A percentile compares a stretch with the other conserved stretches of the same genome.
These are phyloP conservation scores for Phaseolus coccineus DNA, from an alignment of 331 rosid species.

Conservation along the genomic window DNA sequence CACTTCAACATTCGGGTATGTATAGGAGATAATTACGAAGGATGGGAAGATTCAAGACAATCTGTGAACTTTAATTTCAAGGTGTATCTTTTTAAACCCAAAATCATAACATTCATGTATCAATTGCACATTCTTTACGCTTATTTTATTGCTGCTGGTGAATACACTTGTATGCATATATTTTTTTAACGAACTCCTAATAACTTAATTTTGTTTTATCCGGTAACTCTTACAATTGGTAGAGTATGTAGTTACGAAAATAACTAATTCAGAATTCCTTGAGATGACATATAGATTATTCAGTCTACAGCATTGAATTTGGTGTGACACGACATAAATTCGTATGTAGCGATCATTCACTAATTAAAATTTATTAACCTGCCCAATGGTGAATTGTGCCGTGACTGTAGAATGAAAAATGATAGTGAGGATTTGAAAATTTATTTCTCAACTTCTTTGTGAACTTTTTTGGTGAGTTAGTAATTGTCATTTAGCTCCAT, in stretches of 20 bases:
- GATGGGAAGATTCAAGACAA: constrained; percentile 15
- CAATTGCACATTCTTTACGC: not conserved
- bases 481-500: not conserved
- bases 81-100: not conserved
- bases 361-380: not conserved
- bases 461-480: not conserved
- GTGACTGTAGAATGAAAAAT: not conserved
- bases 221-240: not conserved
- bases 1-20: constrained; percentile 75
- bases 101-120: constrained; percentile 12
- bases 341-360: not conserved
- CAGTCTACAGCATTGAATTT: not conserved
- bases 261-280: not conserved
- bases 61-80: constrained; percentile 11
- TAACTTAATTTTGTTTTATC: not conserved
- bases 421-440: not conserved
- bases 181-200: not conserved
- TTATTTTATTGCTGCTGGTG: constrained; percentile 14
- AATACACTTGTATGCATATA: not conserved
- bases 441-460: not conserved
- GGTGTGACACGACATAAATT: not conserved
- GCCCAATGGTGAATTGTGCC: not conserved
- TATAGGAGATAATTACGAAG: constrained; percentile 62
- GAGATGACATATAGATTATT: not conserved
- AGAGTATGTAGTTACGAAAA: not conserved